Base-by-base conservation (phyloP, 306 rosid genomes). In the Pterocarpus santalinus region DNA sequence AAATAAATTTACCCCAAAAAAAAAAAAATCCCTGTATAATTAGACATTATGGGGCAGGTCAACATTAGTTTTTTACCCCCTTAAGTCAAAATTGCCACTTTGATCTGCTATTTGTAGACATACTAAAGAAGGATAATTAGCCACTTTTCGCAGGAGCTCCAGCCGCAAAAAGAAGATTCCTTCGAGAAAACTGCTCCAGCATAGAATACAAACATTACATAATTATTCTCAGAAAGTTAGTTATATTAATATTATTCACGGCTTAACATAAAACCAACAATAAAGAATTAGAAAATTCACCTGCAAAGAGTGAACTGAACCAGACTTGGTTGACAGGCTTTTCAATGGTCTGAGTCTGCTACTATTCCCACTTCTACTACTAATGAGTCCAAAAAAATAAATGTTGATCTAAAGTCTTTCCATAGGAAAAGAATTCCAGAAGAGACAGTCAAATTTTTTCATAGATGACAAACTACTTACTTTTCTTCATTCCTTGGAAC, bases 161-260 rank as follows among this genome's bases (percentile, higher is more conserved):
- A 30, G 97, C 91, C 2, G 98, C 98, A 75, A 95, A 89, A 69
- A 95, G 90, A 72, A 95, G 99, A 88, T 95, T 95, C 85, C 99
- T 95, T 77, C 98, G 92, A 76, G 98, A 95, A 86, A 95, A 95
- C 99, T 95, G 94, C 76, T 52, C 52, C 70, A 36, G 49, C 15
- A 86, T 33, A 55, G 4, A 76, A 73, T 53, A 74, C 58, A 69
- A 79, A 49, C 33, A 77, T 61, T 17, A 78, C 46, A 67, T 51
- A 14, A 77, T 60, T 44, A 28, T 8, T 67, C 14, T 52, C 72
- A 34, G 41, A 68, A 70, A 39, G 8, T 52, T 65, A 32, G 28
- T 22, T 22, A 22, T 53, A 51, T 38, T 11, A 16, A 80, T 51
- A 60, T 64, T 67, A 28, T 36, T 80, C 66, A 39, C 46, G 8